Conservation (phyloP, 345 rosid species). For the Melaleuca alternifolia region DNA sequence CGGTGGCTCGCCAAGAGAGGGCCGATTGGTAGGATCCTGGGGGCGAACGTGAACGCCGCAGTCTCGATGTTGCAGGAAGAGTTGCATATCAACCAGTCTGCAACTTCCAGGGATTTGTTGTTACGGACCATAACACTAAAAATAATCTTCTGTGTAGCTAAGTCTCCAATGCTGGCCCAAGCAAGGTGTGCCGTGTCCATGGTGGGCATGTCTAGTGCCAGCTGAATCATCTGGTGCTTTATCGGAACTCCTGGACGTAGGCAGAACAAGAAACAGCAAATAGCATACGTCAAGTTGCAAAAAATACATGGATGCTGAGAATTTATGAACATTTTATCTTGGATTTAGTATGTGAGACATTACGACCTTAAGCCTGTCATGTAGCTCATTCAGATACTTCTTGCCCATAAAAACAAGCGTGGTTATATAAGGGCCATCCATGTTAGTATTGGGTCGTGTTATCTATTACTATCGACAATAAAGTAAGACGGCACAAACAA, state of each 20-base stretch:
- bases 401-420: neutral
- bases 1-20: slow-evolving; percentile 2
- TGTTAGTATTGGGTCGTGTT: neutral
- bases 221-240: neutral
- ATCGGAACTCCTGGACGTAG: neutral
- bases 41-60: neutral
- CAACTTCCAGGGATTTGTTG: neutral
- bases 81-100: slow-evolving; percentile 4
- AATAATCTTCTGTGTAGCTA: neutral
- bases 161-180: slow-evolving; percentile 4
- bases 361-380: no score
- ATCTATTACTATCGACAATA: no score
- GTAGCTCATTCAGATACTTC: neutral
- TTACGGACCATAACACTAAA: neutral
- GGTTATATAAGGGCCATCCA: neutral
- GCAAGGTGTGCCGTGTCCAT: neutral
- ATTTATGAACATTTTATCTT: neutral
- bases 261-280: neutral
- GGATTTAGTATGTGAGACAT: neutral
- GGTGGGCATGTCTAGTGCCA: slow-evolving; percentile 2
- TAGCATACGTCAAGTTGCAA: neutral
- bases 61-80: neutral
- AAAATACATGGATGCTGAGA: neutral
- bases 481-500: no score
- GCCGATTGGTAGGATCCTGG: neutral